Percentiles rank a stretch among this genome's conserved stretches.
These are phyloP conservation scores for Leccinum olivaceopallidum DNA, from an alignment of 768 basidiomycete genomes.

Conservation along the genomic window DNA sequence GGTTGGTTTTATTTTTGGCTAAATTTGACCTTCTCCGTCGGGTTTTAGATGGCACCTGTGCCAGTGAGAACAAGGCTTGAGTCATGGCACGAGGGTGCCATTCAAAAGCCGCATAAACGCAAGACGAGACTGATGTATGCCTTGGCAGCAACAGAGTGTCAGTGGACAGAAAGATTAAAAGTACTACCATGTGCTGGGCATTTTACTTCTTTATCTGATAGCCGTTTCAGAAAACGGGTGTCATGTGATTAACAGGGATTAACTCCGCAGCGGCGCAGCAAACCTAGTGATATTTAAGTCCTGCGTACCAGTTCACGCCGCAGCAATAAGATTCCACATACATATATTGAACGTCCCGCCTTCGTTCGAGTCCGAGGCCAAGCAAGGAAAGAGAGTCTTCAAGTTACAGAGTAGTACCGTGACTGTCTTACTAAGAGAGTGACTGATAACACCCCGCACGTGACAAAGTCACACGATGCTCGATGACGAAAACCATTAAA, in stretches of 20 bases:
- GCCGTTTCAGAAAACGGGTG: too few relatives aligned
- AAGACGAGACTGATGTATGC: not conserved
- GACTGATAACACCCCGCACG: constrained; percentile 7
- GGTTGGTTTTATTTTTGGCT: not conserved
- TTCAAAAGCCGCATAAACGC: not conserved
- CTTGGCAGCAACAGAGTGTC: not conserved
- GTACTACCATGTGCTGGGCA: not conserved
- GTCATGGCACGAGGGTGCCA: not conserved
- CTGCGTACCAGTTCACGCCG: not conserved
- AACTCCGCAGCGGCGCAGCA: not conserved
- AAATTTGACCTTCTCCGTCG: not conserved
- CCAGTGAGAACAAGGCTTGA: not conserved
- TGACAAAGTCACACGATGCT: constrained; percentile 19
- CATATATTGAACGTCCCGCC: too few relatives aligned
- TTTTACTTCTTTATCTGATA: not conserved
- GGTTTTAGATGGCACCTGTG: not conserved
- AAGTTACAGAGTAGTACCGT: too few relatives aligned
- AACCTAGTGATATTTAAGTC: not conserved
- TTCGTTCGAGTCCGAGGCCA: too few relatives aligned
- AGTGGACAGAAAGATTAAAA: not conserved
- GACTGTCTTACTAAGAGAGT: not conserved
- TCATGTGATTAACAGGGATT: not conserved
- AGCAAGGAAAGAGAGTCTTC: not conserved
- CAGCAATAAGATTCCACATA: not conserved
- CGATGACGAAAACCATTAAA: not conserved